Base-by-base conservation (phyloP, 1,284 basidiomycete species). In the Porodaedalea pini region DNA sequence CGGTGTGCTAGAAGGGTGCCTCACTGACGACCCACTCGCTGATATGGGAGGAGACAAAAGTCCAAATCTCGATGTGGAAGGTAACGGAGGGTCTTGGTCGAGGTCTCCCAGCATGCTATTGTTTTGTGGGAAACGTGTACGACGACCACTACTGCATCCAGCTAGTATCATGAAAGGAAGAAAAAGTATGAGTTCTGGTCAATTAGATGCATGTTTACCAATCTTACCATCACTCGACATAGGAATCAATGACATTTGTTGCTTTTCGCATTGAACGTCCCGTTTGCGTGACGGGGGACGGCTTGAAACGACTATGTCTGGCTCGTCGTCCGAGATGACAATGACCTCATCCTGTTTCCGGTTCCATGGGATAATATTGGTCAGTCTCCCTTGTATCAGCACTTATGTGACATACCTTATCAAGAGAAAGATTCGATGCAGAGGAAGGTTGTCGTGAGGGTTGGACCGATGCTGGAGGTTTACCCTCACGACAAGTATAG, bases 271-370 rank as follows among this genome's bases (percentile, higher is more conserved):
- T 7, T 21, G 27, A 32, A 5, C 13, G 10, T 44, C 27, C 15
- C 5, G 45, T n/a, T 4, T 10, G 5, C 45, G 23, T 29, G 45
- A 15, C n/a, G 11, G 17, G 17, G 45, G 45, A 15, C n/a, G 45
- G 15, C 4, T 29, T 3, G 45, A 47, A 47, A 47, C 25, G 27
- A 47, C 29, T 27, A 47, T 47, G 21, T 47, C 45, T 40, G 13
- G 15, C 4, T 44, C 51, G 41, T 54, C 51, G 17, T 43, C 40
- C 3, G 51, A 54, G n/a, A 54, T 54, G 41, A 31, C 27, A 34
- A 52, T 52, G 15, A 52, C 23, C 25, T 52, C 51, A 11, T n/a
- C 15, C 37, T 52, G 37, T 17, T 47, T 27, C 17, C 45, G 29
- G 7, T 44, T 44, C 19, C 25, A 21, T 7, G 21, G 21, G 2